Base-by-base conservation (phyloP, 2,329 filamentous ascomycete genomes). In the Hypoxylon sp. region DNA sequence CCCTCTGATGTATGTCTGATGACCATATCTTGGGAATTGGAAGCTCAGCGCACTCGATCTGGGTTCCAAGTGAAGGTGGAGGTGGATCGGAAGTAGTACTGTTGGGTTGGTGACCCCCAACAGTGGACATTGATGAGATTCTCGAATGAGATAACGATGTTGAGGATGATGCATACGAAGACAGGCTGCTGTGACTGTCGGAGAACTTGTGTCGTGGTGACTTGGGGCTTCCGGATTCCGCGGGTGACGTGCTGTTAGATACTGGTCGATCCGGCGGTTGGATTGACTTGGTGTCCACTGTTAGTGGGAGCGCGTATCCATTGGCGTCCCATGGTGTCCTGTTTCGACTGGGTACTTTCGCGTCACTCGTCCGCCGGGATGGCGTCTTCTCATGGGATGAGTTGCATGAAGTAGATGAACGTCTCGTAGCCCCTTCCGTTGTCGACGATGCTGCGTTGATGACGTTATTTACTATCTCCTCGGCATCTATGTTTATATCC, bases 91-190 rank as follows among this genome's bases (percentile, higher is more conserved):
- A 75, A 19, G 79, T 68, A 9, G 78, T 72, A 13, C 75, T 76
- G 44, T 80, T 73, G 11, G 78, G 74, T 62, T 81, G 79, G 6
- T 79, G 75, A 9, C 82, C 82, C 55, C 83, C 82, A 22, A 85
- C 79, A 0, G 85, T 87, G 1, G 86, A 87, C 47, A 84, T 79
- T 0, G 86, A 88, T 1, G 86, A 87, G 54, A 86, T 81, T 39
- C 86, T 81, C 1, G 86, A 88, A 72, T 88, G 85, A 0, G 81
- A 79, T 13, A 79, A 77, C 1, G 84, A 86, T 47, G 79, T 79
- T 0, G 80, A 81, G 2, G 85, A 83, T 2, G 84, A 84, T 17
- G 81, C 81, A 72, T 83, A 83, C 1, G 83, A 86, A 2, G 85
- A 85, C 14, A 86, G 75, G 61, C 84, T 88, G 79, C 85, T 85